Conservation (phyloP, 2,329 filamentous ascomycete genomes). For the Stachybotrys chartarum region DNA sequence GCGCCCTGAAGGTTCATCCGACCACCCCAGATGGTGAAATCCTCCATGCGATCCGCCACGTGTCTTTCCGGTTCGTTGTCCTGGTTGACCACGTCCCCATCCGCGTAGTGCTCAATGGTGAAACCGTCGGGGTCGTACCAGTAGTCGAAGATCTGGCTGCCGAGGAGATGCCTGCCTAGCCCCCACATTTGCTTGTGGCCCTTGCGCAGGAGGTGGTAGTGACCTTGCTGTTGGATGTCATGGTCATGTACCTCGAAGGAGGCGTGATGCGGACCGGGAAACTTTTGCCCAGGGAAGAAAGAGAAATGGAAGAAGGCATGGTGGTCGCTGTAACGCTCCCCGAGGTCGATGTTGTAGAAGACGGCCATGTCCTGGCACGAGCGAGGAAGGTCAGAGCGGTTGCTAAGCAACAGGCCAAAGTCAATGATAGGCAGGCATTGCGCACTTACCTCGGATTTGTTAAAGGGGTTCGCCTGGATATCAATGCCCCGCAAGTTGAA, state of each 20-base stretch:
- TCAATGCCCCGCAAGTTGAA: too few species aligned
- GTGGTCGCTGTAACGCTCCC: too few species aligned
- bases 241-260: conserved; percentile 31
- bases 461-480: too few species aligned
- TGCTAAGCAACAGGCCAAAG: too few species aligned
- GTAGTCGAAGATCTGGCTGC: conserved; percentile 57
- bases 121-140: conserved; percentile 48
- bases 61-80: conserved; percentile 20
- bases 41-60: not conserved
- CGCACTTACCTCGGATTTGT: too few species aligned
- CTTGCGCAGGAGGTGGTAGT: conserved; percentile 48
- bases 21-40: not conserved
- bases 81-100: conserved; percentile 53
- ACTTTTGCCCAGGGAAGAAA: too few species aligned
- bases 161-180: conserved; percentile 52
- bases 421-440: too few species aligned
- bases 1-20: not conserved
- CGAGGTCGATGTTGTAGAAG: too few species aligned
- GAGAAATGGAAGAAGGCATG: too few species aligned
- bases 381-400: too few species aligned
- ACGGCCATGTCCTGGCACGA: too few species aligned
- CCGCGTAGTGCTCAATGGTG: conserved; percentile 53
- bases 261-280: too few species aligned
- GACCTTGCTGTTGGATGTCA: conserved; percentile 52
- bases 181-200: conserved; percentile 52